Conservation (phyloP, 345 rosid genomes). For the Geranium rotundifolium region DNA sequence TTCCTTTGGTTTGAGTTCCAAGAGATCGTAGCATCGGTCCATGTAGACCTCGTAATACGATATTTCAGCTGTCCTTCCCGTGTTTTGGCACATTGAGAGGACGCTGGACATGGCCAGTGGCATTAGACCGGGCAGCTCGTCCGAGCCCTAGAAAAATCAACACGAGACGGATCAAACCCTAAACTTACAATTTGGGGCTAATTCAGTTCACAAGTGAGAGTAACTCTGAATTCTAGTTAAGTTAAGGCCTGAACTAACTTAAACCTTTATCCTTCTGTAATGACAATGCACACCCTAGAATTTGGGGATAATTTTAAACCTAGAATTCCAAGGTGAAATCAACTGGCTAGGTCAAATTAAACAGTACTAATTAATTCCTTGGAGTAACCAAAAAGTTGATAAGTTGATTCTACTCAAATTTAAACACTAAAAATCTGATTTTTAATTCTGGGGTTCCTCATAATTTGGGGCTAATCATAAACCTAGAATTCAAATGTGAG, state of each 20-base stretch:
- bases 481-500: no score
- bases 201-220: neutral
- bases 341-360: no score
- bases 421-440: no score
- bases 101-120: conserved; percentile 57
- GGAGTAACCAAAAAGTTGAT: no score
- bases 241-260: neutral
- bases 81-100: conserved; percentile 39
- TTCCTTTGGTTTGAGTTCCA: conserved; percentile 45
- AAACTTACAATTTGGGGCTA: neutral
- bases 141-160: conserved; percentile 42
- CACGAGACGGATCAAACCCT: neutral
- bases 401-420: no score
- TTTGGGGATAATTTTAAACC: no score
- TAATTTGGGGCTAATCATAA: no score
- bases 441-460: neutral
- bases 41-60: conserved; percentile 86
- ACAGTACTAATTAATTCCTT: no score
- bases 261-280: no score
- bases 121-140: conserved; percentile 60
- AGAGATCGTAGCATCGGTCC: conserved; percentile 86
- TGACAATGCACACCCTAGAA: no score
- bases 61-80: conserved; percentile 43
- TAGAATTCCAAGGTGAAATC: no score
- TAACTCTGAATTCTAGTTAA: neutral